Evolutionary conservation across 257 asterid genomes (phyloP).

Genomic region (Solanum piurae): DNA sequence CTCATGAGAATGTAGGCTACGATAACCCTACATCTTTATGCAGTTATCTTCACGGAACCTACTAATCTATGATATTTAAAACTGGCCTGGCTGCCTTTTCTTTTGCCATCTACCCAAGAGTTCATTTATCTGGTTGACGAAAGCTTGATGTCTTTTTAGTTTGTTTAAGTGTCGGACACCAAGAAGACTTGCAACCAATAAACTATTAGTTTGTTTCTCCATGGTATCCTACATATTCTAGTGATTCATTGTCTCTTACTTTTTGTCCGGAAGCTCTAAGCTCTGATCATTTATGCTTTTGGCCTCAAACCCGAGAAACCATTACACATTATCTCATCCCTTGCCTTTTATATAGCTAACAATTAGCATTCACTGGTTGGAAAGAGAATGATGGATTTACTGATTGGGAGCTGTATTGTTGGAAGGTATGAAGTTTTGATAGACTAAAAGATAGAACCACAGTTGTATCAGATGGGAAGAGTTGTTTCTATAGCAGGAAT

Average conservation of each 20-base stretch:
- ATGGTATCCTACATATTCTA: background rate
- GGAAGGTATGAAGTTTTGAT: background rate
- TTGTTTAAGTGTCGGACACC: background rate
- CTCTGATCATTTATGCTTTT: background rate
- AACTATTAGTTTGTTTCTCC: background rate
- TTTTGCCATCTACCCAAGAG: background rate
- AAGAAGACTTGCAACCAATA: background rate
- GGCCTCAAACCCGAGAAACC: background rate
- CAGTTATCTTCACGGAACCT: background rate
- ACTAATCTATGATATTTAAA: background rate
- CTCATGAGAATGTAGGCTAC: background rate
- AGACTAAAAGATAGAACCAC: background rate
- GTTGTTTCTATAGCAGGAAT: background rate
- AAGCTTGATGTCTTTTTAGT: background rate
- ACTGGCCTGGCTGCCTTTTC: background rate
- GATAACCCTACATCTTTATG: background rate
- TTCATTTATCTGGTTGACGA: background rate
- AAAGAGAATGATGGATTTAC: background rate
- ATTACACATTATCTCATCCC: background rate
- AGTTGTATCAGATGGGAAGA: background rate
- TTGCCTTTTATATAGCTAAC: background rate
- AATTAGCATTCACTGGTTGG: background rate
- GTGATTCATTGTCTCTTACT: background rate
- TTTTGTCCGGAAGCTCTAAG: background rate
- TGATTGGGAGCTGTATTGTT: background rate